These are phyloP conservation scores for Mimosa pudica DNA, from an alignment of 306 rosid genomes.

Conservation along the genomic window DNA sequence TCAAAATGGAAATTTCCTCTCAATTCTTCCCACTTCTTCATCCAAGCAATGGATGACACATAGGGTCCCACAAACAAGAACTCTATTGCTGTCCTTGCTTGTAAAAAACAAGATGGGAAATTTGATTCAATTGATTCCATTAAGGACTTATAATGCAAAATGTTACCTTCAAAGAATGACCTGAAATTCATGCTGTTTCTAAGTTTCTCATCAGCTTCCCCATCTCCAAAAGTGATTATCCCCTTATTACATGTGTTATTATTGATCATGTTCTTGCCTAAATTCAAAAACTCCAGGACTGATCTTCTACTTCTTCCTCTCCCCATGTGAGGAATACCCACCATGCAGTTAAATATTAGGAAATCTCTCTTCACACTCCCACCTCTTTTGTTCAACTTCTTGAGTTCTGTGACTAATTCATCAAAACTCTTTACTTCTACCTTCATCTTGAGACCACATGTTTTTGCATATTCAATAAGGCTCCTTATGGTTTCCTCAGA, in stretches of 20 bases:
- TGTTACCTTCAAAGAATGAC: conserved; percentile 46
- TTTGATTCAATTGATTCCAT: conserved; percentile 47
- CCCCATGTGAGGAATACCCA: conserved; percentile 48
- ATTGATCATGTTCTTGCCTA: conserved; percentile 42
- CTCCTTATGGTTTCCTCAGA: conserved; percentile 39
- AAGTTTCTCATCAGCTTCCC: conserved; percentile 36
- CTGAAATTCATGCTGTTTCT: conserved; percentile 36
- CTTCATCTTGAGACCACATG: conserved; percentile 38
- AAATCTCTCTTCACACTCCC: conserved; percentile 39
- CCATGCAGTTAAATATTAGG: conserved; percentile 51
- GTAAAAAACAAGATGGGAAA: conserved; percentile 41
- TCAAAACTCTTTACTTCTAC: conserved; percentile 44
- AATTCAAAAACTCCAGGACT: conserved; percentile 43
- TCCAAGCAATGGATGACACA: conserved; percentile 43
- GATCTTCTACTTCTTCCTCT: conserved; percentile 44
- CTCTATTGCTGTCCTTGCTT: conserved; percentile 54
- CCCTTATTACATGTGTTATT: conserved; percentile 35
- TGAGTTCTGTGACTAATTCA: conserved; percentile 41
- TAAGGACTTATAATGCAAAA: conserved; percentile 52
- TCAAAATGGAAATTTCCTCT: conserved; percentile 26
- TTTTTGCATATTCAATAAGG: conserved; percentile 39
- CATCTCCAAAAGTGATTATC: conserved; percentile 51
- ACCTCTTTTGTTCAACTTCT: conserved; percentile 43
- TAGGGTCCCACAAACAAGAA: conserved; percentile 44
- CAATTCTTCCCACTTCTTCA: conserved; percentile 41